Percentiles rank a stretch among this genome's conserved stretches.
Conservation (phyloP, 768 basidiomycete species). For the Russula sp. region DNA sequence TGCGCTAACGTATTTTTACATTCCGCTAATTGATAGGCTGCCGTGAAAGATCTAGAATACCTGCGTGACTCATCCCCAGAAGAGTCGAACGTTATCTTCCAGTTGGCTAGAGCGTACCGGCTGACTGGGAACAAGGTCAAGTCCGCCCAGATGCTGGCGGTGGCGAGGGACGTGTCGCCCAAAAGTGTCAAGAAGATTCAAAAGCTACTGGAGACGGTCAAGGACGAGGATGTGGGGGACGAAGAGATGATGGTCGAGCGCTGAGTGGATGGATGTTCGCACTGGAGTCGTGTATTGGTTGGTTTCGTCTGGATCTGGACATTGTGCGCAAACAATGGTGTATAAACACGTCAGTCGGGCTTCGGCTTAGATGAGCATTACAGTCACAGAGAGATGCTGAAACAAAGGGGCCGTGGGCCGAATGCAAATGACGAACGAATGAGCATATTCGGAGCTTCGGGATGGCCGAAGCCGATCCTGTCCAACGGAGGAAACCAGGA, state of each 20-base stretch:
- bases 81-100: constrained; percentile 95
- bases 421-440: constrained; percentile 12
- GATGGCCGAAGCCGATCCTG: constrained; percentile 16
- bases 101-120: constrained; percentile 88
- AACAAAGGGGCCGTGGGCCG: not conserved
- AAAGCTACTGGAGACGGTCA: constrained; percentile 64
- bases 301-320: not conserved
- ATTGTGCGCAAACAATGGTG: constrained; percentile 8
- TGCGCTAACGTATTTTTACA: constrained; percentile 20
- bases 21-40: constrained; percentile 43
- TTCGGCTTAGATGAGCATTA: not conserved
- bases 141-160: constrained; percentile 78
- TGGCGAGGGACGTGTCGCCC: constrained; percentile 90
- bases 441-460: constrained; percentile 13
- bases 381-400: not conserved
- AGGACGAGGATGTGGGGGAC: constrained; percentile 49
- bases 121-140: constrained; percentile 70
- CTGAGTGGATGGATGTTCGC: not conserved
- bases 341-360: constrained; percentile 2
- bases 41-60: constrained; percentile 72
- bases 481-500: not conserved
- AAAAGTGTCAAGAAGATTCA: constrained; percentile 80
- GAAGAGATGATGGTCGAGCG: constrained; percentile 64
- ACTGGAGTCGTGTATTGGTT: not conserved
- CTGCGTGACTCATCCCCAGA: constrained; percentile 81